phyloP scores from a whole-genome alignment of 495 filamentous ascomycete species.

The Aspergillus panamensis region DNA sequence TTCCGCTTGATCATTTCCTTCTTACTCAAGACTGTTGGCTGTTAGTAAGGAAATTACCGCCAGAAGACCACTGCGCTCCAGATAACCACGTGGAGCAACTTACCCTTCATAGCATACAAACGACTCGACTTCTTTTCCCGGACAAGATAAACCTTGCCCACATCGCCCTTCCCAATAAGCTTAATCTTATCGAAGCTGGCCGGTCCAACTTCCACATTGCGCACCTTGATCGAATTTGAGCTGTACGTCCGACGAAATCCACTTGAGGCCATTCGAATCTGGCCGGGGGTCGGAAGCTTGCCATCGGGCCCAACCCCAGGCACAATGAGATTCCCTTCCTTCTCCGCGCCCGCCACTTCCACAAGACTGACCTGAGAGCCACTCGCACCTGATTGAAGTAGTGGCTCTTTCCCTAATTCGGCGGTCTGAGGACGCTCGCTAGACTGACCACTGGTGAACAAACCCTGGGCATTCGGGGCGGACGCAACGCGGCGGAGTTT shows the following conservation, averaged over 20 bases:
- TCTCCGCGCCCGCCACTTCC: conserved; percentile 36
- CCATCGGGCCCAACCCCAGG: conserved; percentile 39
- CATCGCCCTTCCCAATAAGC: conserved; percentile 96
- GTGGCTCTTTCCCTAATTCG: conserved; percentile 72
- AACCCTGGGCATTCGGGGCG: conserved; percentile 92
- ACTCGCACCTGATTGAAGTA: conserved; percentile 55
- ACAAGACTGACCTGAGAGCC: conserved; percentile 57
- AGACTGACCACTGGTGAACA: conserved; percentile 67
- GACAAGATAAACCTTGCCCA: conserved; percentile 97
- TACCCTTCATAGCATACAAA: conserved; percentile 98
- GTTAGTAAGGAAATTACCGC: conserved; percentile 17
- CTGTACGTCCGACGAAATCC: conserved; percentile 93
- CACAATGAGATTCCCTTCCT: conserved; percentile 42
- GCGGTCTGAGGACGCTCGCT: conserved; percentile 74
- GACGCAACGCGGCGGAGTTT: conserved; percentile 92
- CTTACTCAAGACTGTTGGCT: conserved; percentile 80
- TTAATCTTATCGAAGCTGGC: conserved; percentile 99
- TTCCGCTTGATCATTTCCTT: conserved; percentile 99
- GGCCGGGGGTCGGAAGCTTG: conserved; percentile 47
- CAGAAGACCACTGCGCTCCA: background rate
- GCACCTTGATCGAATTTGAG: conserved; percentile 97
- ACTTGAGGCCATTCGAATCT: conserved; percentile 53
- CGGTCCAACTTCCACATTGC: conserved; percentile 93
- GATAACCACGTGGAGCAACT: conserved; percentile 16
- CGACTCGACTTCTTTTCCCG: conserved; percentile 94